phyloP scores from a whole-genome alignment of 257 asterid genomes.

The Nicotiana tabacum region DNA sequence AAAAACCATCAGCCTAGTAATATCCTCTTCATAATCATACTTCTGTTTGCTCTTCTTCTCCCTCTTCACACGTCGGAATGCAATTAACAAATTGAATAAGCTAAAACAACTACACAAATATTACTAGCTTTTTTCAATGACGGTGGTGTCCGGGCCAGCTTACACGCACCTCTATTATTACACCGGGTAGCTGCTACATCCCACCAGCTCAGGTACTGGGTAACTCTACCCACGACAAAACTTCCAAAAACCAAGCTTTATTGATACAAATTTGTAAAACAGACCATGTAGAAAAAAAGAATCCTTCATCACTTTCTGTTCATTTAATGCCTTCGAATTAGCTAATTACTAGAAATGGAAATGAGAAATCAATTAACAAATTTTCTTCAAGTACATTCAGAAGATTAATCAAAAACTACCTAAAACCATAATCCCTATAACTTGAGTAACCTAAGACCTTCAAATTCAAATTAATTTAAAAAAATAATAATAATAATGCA shows the following conservation, averaged over 20 bases:
- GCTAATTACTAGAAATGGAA: background rate
- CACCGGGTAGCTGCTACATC: too few species aligned
- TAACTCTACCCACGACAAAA: too few species aligned
- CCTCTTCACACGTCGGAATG: background rate
- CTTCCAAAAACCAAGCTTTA: background rate
- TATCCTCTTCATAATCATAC: background rate
- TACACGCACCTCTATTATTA: background rate
- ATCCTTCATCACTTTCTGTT: background rate
- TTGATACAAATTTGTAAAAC: background rate
- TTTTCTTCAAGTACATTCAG: background rate
- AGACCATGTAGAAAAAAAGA: background rate
- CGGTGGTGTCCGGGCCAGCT: background rate
- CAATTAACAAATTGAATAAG: background rate
- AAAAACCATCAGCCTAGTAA: background rate
- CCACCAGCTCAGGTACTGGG: background rate
- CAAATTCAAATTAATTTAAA: background rate
- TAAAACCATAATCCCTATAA: too few species aligned
- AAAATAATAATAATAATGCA: background rate
- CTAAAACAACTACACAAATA: background rate
- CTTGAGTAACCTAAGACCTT: background rate
- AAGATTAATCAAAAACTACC: background rate
- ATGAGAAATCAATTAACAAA: background rate
- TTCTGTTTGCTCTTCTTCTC: background rate
- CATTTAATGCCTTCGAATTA: background rate
- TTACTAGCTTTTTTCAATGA: too few species aligned